These are phyloP conservation scores for Polysphondylium violaceum DNA, from an alignment of 78 protist species.

Conservation along the genomic window DNA sequence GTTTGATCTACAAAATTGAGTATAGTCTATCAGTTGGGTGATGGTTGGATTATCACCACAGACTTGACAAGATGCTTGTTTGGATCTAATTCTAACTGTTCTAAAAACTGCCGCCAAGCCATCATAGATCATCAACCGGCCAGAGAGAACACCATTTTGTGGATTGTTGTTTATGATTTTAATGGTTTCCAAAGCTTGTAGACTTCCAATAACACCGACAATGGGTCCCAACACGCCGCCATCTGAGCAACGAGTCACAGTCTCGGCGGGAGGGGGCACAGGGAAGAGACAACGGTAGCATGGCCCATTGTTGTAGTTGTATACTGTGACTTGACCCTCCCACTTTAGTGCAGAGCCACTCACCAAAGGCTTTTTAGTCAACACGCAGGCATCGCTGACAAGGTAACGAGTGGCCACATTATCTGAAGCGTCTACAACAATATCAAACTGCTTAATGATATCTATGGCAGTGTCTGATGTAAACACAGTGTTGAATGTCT, in stretches of 20 bases:
- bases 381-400: constrained; percentile 85
- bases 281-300: constrained; percentile 95
- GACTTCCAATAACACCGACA: constrained; percentile 90
- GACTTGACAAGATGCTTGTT: constrained; percentile 41
- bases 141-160: constrained; percentile 29
- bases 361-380: constrained; percentile 86
- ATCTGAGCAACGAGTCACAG: constrained; percentile 89
- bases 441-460: constrained; percentile 74
- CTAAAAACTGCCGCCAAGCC: constrained; percentile 50
- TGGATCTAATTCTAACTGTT: constrained; percentile 39
- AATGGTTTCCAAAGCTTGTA: constrained; percentile 93
- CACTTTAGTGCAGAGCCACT: constrained; percentile 87
- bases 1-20: constrained; percentile 52
- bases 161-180: constrained; percentile 69
- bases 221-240: constrained; percentile 92
- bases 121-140: constrained; percentile 47
- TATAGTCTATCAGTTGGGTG: constrained; percentile 57
- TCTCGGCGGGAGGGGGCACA: constrained; percentile 88
- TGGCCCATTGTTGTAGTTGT: constrained; percentile 85
- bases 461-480: constrained; percentile 82
- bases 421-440: constrained; percentile 92
- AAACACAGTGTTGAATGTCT: constrained; percentile 26
- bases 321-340: constrained; percentile 92
- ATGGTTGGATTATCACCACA: constrained; percentile 81
- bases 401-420: constrained; percentile 86